Evolutionary conservation across 1,284 basidiomycete genomes (phyloP), one percentile per base, ranked within the genome.

Genomic region (Leccinum solheimii): DNA sequence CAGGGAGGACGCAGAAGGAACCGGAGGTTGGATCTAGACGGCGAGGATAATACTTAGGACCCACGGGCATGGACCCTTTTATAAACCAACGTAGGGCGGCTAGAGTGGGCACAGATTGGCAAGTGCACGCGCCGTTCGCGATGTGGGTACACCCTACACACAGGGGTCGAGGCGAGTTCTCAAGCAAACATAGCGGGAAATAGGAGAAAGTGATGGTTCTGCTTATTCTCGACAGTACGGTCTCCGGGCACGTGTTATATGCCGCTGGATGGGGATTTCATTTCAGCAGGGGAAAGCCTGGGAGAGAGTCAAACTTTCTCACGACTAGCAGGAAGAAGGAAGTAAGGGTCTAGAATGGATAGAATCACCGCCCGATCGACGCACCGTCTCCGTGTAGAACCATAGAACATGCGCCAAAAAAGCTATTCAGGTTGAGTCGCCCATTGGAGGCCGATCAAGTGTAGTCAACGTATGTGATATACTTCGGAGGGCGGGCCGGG

Each of bases 91-190:
- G 67, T 56, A 36, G 55, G 30, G 61, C 59, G 45, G 63, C 61
- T 2, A 67, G 67, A 2, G 34, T 64, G 23, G 57, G 60, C 2
- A 62, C 43, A 7, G 62, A 69, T 23, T 67, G 65, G 62, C 66
- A 66, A 21, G 57, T 70, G 10, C 74, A 76, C 43, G 62, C 64
- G 10, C 45, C 79, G 10, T 71, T 63, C 34, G 75, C 67, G 9
- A 72, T 79, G 70, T 79, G 77, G 78, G 73, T 78, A 14, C 71
- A 3, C 72, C 75, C 55, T 78, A 16, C 71, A 2, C 72, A 75
- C 55, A 67, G 78, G 48, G 14, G 13, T 14, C 10, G 23, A 50
- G 14, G 13, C 34, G 56, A 64, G 43, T 58, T 62, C 57, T 30
- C 27, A 5, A 19, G 45, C 9, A 40, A 56, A 26, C 49, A 45